Evolutionary conservation across 2,329 filamentous ascomycete species (phyloP).

Genomic region (Beauveria brongniartii): DNA sequence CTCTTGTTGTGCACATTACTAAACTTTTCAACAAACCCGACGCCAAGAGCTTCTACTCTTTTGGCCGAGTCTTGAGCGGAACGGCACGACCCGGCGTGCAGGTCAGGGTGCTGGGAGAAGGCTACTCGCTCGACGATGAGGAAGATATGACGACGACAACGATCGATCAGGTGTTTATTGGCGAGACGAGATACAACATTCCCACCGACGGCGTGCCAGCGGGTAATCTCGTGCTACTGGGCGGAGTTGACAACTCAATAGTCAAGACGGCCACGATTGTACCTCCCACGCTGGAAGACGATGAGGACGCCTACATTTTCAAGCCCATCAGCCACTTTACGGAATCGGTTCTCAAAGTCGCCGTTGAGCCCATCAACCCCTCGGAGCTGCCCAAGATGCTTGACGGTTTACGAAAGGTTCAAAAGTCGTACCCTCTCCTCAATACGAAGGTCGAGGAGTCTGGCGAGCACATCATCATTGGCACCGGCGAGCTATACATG

Average conservation of each 20-base stretch:
- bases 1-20: conserved; percentile 82
- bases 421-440: conserved; percentile 94
- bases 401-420: conserved; percentile 90
- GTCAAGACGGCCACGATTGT: conserved; percentile 94
- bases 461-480: conserved; percentile 89
- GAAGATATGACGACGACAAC: conserved; percentile 92
- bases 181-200: conserved; percentile 88
- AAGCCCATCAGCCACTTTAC: conserved; percentile 89
- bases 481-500: conserved; percentile 98
- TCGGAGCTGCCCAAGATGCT: conserved; percentile 98
- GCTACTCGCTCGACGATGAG: conserved; percentile 92
- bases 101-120: conserved; percentile 87
- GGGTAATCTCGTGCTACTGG: conserved; percentile 85
- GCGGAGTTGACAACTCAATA: conserved; percentile 93
- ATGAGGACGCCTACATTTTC: conserved; percentile 94
- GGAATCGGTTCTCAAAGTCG: conserved; percentile 94
- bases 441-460: conserved; percentile 97
- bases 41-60: conserved; percentile 82
- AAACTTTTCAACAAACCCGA: conserved; percentile 89
- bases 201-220: conserved; percentile 86
- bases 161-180: conserved; percentile 80
- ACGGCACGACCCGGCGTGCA: conserved; percentile 73
- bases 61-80: conserved; percentile 88
- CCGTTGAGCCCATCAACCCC: conserved; percentile 95
- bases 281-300: conserved; percentile 67